Base-by-base conservation (phyloP, 768 basidiomycete species). In the Gloeostereum incarnatum region DNA sequence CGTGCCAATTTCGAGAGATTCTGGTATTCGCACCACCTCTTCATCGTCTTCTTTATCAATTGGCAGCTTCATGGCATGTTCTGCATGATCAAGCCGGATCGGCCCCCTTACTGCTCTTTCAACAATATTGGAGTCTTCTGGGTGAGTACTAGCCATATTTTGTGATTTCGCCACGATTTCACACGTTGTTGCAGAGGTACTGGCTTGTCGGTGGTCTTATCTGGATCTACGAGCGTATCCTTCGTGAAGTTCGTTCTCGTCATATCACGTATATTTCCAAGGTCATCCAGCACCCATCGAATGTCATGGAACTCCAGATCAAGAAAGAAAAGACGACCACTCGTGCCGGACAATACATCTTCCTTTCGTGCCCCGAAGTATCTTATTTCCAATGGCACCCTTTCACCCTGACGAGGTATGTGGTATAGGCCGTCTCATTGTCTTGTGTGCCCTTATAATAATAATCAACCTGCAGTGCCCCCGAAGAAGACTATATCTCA, bases 21-120 rank as follows among this genome's bases (percentile, higher is more conserved):
- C 66, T 90, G 86, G 83, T 90, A 89, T 58, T 70, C 75, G 6
- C 79, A 87, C 54, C 85, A 94, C 56, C 66, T 94, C 44, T 94
- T 92, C 66, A 74, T 94, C 52, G 55, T 87, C 41, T 93, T 93
- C 74, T 94, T 97, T 68, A 71, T 89, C 56, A 65, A 69, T 52
- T 96, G 93, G 92, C 93, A 97, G 57, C 66, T 93, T 22, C 91
- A 92, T 53, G 91, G 91, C 39, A 84, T 93, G 84, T 93, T 88
- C 75, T 92, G 89, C 63, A 90, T 92, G 86, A 90, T 93, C 63
- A 65, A 86, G 59, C 90, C 91, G n/a, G 90, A 96, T 59, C 69
- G 84, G 39, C 71, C 83, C 1, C 89, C 89, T 0, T 91, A 69
- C 60, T 97, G 93, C 62, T 87, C 84, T 3, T 82, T 57, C 58